Evolutionary conservation across 352 stramenopile species (phyloP), one percentile per base, ranked within the genome.

Genomic region (Phytophthora fragariaefolia): DNA sequence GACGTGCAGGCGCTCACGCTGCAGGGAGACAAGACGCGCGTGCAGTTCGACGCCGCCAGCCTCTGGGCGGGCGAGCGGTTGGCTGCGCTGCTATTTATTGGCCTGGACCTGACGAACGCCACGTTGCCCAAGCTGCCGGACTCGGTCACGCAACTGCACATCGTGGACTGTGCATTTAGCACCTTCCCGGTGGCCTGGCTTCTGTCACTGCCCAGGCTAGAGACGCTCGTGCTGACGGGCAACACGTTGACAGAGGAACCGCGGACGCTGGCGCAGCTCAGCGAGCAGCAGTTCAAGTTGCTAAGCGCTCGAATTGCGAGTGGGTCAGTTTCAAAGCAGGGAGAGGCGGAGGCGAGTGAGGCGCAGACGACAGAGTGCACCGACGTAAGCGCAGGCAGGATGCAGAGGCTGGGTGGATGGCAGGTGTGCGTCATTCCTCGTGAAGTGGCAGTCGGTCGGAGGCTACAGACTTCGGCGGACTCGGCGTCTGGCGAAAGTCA

Each of bases 21-120:
- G 3, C 48, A 45, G 7, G 64, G 69, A 2, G 20, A 64, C 48
- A 60, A 47, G 57, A 69, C 68, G 38, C 69, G 40, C 54, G 54
- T 73, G 12, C 55, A 57, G 51, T 76, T 76, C 27, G 43, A 66
- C 49, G 30, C n/a, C 3, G 20, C 17, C 30, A 53, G 59, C 20
- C 53, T 8, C 15, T 73, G 66, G 64, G 56, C 40, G 22, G 69
- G 62, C n/a, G 28, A 60, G 6, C 42, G n/a, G n/a, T 27, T 75
- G 48, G 8, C 46, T 10, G 36, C 56, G 23, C 46, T 76, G 53
- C 30, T 71, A 66, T 77, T 83, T 70, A 72, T 74, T 62, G 75
- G 75, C 12, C 48, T 83, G 28, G 62, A 80, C 51, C 28, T 83
- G 42, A 58, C 61, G 1, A 58, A 71, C 34, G 9, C 61, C 2